Base-by-base conservation (phyloP, 2,329 filamentous ascomycete genomes). In the Trichoderma pleuroti region DNA sequence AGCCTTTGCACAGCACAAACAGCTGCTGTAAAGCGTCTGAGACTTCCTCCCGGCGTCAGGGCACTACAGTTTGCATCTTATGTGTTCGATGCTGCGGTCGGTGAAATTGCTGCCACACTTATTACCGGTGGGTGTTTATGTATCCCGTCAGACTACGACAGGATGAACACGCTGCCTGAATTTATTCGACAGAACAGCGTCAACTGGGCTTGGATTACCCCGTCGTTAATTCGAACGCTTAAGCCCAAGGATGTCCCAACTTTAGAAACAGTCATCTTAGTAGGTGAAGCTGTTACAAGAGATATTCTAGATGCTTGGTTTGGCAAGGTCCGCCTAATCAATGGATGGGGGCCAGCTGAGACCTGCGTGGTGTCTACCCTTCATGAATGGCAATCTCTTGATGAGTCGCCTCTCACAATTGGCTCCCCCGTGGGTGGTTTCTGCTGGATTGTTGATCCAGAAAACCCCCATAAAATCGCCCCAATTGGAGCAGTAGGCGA, bases 291-390 rank as follows among this genome's bases (percentile, higher is more conserved):
- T 18, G 24, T 73, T 5, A 28, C 49, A 0, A 32, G 34, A 9
- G 69, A 71, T 11, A 52, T 74, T 11, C 14, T 74, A 2, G 70
- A 73, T 5, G 24, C 16, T 16, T 75, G 73, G 73, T 61, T 67
- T 59, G 69, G 64, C 18, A 56, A 71, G 14, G 71, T 70, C 52
- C 62, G 66, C 12, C 28, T 76, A 11, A 16, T 75, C 6, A 75
- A 76, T 24, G 72, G 60, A n/a, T 75, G 74, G 49, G 74, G 74
- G 1, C 74, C 74, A 2, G 72, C 74, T 2, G 74, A 74, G 59
- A 72, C 70, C 11, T 72, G 70, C 21, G 61, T 69, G 1, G 68
- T 64, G 24, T 66, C 69, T 32, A 70, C 72, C 21, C 26, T 72
- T 9, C 71, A 73, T 49, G 56, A 71, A 12, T 71, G 70, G 70